phyloP scores from a whole-genome alignment of 805 yeast species.

The Kodamaea sagamina region DNA sequence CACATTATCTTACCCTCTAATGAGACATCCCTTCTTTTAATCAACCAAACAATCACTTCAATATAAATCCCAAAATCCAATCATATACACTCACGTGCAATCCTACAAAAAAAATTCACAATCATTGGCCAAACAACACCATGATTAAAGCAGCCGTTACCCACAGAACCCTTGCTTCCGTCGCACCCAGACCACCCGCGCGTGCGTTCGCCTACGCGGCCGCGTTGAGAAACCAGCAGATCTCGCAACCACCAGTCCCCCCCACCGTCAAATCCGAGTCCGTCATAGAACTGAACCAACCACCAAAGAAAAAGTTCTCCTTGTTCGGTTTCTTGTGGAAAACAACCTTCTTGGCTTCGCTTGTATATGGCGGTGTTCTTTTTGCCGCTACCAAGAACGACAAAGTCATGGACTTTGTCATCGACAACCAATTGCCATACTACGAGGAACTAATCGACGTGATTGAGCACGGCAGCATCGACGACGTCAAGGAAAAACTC shows the following conservation, averaged over 20 bases:
- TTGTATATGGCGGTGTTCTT: conserved; percentile 41
- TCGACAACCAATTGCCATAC: conserved; percentile 45
- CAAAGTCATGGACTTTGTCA: conserved; percentile 45
- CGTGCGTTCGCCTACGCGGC: conserved; percentile 5
- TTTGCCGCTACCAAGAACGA: conserved; percentile 46
- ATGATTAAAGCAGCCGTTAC: conserved; percentile 16
- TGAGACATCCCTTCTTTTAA: too few relatives aligned
- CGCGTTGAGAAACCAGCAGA: conserved; percentile 4
- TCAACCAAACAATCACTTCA: too few relatives aligned
- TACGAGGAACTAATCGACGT: conserved; percentile 42
- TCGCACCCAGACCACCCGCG: not conserved
- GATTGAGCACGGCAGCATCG: conserved; percentile 37
- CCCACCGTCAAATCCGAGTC: conserved; percentile 11
- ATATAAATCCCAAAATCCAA: too few relatives aligned
- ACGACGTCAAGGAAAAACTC: conserved; percentile 30
- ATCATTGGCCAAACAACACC: conserved; percentile 6
- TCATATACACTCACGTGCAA: not conserved
- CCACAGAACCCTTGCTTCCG: not conserved
- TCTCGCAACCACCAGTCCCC: conserved; percentile 9
- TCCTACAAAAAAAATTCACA: not conserved
- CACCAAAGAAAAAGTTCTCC: conserved; percentile 29
- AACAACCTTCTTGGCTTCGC: conserved; percentile 28
- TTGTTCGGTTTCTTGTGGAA: conserved; percentile 34
- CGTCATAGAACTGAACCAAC: conserved; percentile 9
- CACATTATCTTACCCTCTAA: too few relatives aligned